Conservation (phyloP, 2,329 filamentous ascomycete species). For the Arthroderma uncinatum region DNA sequence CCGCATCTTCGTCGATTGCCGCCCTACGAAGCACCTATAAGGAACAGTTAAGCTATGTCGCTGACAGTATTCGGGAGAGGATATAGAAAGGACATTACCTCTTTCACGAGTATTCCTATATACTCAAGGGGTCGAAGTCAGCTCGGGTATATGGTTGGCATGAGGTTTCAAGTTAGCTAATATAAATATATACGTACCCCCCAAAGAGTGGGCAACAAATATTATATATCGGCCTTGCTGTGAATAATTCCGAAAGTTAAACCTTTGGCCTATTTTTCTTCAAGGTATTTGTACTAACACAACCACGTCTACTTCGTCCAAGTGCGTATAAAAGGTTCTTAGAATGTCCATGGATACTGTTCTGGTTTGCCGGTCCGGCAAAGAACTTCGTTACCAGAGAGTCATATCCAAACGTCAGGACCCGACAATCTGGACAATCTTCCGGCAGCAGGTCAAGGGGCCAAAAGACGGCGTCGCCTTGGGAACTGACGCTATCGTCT, state of each 20-base stretch:
- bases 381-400: slow-evolving; percentile 12
- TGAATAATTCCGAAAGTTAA: neutral
- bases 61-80: neutral
- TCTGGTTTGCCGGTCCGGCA: neutral
- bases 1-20: neutral
- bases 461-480: neutral
- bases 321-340: neutral
- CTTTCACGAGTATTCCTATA: neutral
- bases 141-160: no score
- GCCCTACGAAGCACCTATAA: neutral
- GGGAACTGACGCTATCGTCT: neutral
- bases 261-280: neutral
- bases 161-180: no score
- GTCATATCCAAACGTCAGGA: slow-evolving; percentile 15
- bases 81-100: neutral
- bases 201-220: neutral
- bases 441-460: slow-evolving; percentile 11
- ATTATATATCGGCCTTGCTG: neutral
- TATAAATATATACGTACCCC: neutral
- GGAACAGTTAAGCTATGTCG: neutral
- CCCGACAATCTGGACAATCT: slow-evolving; percentile 9
- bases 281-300: neutral
- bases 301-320: neutral
- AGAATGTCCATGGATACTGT: neutral
- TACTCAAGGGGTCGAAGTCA: neutral